Conservation (phyloP, 1,139 yeast genomes). For the Debaryomyces psychrophilus region DNA sequence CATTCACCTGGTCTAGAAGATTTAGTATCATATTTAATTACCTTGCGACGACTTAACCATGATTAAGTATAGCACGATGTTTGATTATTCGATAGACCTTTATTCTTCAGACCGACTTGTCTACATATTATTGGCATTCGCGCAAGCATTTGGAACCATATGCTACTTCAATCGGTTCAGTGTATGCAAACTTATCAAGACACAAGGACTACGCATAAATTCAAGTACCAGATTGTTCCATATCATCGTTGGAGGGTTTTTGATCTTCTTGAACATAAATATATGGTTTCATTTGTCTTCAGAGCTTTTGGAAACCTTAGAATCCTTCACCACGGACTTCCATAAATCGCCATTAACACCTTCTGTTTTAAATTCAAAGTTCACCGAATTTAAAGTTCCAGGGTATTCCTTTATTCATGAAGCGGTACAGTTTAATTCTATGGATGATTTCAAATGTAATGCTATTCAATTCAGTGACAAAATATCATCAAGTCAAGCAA, state of each 20-base stretch:
- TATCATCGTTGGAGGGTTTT: background rate
- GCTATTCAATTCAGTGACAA: slow-evolving; percentile 6
- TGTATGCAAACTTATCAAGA: slow-evolving; percentile 1
- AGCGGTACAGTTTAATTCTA: background rate
- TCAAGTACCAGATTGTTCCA: background rate
- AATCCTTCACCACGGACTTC: background rate
- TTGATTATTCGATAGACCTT: background rate
- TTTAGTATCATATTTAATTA: too few relatives aligned
- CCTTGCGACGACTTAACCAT: background rate
- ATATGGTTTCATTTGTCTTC: slow-evolving; percentile 1
- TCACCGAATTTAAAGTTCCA: slow-evolving; percentile 10
- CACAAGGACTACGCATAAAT: background rate
- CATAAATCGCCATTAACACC: slow-evolving; percentile 7
- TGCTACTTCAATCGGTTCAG: slow-evolving; percentile 3
- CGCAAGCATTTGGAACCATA: slow-evolving; percentile 1
- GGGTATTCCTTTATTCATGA: slow-evolving; percentile 17
- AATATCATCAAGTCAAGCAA: slow-evolving; percentile 8
- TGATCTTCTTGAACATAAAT: background rate
- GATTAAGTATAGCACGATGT: background rate
- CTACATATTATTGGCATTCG: background rate
- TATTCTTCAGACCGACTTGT: background rate
- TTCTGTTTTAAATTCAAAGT: background rate
- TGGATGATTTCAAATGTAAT: slow-evolving; percentile 9
- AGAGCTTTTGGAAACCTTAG: background rate
- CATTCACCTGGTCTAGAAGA: too few relatives aligned